A percentile compares a stretch with the other conserved stretches of the same genome.
Conservation (phyloP, 2,329 filamentous ascomycete species). For the Alternaria metachromatica region DNA sequence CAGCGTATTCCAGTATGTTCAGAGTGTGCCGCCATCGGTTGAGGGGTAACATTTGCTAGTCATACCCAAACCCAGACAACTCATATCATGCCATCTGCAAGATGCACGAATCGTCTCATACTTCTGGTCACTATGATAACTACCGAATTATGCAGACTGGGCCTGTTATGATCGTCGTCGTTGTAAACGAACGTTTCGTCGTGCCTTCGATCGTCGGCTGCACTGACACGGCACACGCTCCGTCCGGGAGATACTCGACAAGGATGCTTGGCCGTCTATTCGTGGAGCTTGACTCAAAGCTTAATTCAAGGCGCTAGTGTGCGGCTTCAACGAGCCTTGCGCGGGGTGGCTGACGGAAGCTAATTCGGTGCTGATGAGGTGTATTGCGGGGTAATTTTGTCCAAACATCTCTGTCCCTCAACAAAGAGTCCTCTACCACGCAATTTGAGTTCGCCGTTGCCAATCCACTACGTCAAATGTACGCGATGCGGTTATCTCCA, state of each 20-base stretch:
- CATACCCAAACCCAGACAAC: background rate
- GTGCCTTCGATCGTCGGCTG: constrained; percentile 11
- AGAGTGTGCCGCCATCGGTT: background rate
- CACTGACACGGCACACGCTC: constrained; percentile 15
- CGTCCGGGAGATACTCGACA: constrained; percentile 27
- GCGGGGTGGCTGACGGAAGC: constrained; percentile 34
- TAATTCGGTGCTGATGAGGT: constrained; percentile 18
- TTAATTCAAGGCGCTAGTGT: constrained; percentile 29
- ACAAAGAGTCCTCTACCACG: background rate
- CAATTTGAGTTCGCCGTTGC: background rate
- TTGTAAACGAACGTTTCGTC: constrained; percentile 8
- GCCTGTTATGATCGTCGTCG: constrained; percentile 12
- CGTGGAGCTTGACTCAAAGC: constrained; percentile 33
- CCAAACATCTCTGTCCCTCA: background rate
- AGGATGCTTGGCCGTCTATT: constrained; percentile 35
- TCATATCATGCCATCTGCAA: background rate
- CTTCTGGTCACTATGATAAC: background rate
- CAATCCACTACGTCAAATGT: background rate
- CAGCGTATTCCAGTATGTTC: background rate
- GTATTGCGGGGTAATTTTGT: constrained; percentile 30
- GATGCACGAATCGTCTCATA: background rate
- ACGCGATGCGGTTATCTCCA: background rate
- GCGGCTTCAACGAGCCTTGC: constrained; percentile 16
- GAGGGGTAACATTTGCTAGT: background rate
- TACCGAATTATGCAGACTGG: constrained; percentile 4